Percentiles rank a stretch among this genome's conserved stretches.
Conservation (phyloP, 495 filamentous ascomycete genomes). For the Lophiotrema nucula region DNA sequence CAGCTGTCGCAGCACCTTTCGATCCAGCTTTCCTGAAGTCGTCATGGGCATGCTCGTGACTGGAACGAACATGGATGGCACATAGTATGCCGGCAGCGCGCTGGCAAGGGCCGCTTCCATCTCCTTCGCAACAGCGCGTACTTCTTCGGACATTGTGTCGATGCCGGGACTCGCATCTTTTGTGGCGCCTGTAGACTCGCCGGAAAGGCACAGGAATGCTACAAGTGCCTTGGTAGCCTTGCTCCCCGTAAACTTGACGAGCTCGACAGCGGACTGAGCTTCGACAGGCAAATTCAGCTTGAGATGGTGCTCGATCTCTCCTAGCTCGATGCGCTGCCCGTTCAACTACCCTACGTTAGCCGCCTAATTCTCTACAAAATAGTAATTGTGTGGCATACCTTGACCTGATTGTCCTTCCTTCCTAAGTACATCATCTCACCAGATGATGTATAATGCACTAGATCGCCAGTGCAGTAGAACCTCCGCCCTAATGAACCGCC, state of each 20-base stretch:
- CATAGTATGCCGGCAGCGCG: slow-evolving; percentile 23
- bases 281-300: slow-evolving; percentile 24
- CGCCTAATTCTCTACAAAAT: background rate
- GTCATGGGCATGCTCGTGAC: slow-evolving; percentile 29
- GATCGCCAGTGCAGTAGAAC: slow-evolving; percentile 36
- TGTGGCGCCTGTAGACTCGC: background rate
- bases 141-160: slow-evolving; percentile 6
- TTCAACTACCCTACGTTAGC: slow-evolving; percentile 11
- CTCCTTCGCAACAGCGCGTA: slow-evolving; percentile 6
- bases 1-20: slow-evolving; percentile 31
- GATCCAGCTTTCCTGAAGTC: slow-evolving; percentile 26
- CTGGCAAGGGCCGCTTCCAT: slow-evolving; percentile 13
- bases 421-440: slow-evolving; percentile 35
- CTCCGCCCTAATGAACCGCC: slow-evolving; percentile 22
- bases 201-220: slow-evolving; percentile 23
- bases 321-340: slow-evolving; percentile 38
- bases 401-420: slow-evolving; percentile 37
- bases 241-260: slow-evolving; percentile 11
- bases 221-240: slow-evolving; percentile 16
- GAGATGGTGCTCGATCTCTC: slow-evolving; percentile 36
- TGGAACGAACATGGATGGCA: slow-evolving; percentile 28
- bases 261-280: slow-evolving; percentile 19
- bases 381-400: slow-evolving; percentile 20
- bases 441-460: slow-evolving; percentile 30
- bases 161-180: background rate